phyloP scores from a whole-genome alignment of 2,329 filamentous ascomycete species.

The Talaromyces sp. region DNA sequence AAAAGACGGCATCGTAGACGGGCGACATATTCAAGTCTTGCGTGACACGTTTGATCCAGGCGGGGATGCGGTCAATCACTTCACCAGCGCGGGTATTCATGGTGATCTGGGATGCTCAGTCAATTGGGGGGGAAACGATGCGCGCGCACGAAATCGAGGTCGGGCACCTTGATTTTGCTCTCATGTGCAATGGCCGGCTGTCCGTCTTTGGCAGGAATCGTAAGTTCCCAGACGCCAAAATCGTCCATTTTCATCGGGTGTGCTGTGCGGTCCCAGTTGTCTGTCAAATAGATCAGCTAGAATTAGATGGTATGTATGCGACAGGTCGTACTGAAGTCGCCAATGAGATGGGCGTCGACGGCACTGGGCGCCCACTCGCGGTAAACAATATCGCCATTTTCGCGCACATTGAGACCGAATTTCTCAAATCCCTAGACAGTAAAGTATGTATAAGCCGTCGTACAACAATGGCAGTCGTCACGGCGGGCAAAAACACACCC shows the following conservation, averaged over 20 bases:
- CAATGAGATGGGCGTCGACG: conserved; percentile 75
- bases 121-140: not conserved
- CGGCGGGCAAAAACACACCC: conserved; percentile 45
- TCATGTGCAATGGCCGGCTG: conserved; percentile 81
- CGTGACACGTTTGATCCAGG: conserved; percentile 96
- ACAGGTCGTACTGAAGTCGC: conserved; percentile 75
- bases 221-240: conserved; percentile 84
- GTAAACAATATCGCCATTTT: conserved; percentile 82
- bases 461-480: not conserved
- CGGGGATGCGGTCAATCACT: conserved; percentile 80
- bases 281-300: conserved; percentile 42
- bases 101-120: conserved; percentile 59
- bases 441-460: not conserved
- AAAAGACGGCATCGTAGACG: conserved; percentile 91
- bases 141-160: conserved; percentile 1
- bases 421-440: conserved; percentile 68
- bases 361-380: conserved; percentile 97
- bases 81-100: conserved; percentile 75
- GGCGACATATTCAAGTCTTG: conserved; percentile 88
- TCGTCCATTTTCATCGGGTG: conserved; percentile 82
- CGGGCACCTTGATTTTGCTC: conserved; percentile 83
- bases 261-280: conserved; percentile 78
- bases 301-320: conserved; percentile 26
- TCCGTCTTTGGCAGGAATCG: conserved; percentile 67
- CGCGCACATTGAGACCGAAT: conserved; percentile 77